These are phyloP conservation scores for Didymella arachidicola DNA, from an alignment of 2,329 filamentous ascomycete genomes.

Conservation along the genomic window DNA sequence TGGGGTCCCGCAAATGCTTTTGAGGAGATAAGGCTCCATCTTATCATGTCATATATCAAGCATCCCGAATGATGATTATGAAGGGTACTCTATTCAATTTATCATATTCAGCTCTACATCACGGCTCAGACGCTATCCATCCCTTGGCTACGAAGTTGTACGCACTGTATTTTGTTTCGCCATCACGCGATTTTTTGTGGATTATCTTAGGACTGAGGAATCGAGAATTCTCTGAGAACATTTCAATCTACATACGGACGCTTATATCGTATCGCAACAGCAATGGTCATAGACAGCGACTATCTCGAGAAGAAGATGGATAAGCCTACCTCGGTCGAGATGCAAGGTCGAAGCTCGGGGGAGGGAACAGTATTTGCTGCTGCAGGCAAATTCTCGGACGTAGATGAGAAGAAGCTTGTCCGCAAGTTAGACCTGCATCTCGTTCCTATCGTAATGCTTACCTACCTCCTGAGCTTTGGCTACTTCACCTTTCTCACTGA, in stretches of 20 bases:
- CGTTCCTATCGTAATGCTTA: slow-evolving; percentile 70
- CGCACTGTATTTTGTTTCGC: background rate
- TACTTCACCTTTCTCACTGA: background rate
- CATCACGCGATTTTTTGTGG: too few species aligned
- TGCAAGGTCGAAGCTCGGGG: background rate
- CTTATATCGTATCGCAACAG: background rate
- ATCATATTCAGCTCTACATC: background rate
- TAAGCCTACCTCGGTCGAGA: background rate
- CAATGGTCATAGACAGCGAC: background rate
- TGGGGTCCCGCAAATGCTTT: background rate
- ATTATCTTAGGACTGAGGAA: background rate
- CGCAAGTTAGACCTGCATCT: slow-evolving; percentile 70
- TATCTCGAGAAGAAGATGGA: background rate
- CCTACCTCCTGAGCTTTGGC: slow-evolving; percentile 77
- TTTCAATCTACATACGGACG: background rate
- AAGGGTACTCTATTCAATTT: background rate
- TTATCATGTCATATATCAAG: background rate
- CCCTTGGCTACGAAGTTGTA: background rate
- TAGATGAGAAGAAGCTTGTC: slow-evolving; percentile 63
- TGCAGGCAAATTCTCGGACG: slow-evolving; percentile 24
- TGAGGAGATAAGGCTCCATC: background rate
- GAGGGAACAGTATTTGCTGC: background rate
- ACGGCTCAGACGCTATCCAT: background rate
- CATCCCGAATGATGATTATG: background rate
- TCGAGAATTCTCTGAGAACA: background rate